Base-by-base conservation (phyloP, 108 stramenopile species). In the Nitzschia sp. region DNA sequence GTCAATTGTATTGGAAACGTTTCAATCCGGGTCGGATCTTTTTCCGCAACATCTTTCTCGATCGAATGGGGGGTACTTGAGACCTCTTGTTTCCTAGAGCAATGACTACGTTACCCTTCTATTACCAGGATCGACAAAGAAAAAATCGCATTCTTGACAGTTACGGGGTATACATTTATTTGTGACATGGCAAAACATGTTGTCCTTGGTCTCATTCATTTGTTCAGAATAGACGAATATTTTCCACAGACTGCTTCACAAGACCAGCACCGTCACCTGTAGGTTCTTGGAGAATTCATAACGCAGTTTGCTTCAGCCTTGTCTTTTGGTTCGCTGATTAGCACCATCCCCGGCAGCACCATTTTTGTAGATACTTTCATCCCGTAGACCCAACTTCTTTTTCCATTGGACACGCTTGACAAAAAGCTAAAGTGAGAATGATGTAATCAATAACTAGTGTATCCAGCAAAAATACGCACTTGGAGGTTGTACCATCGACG, bases 331-430 rank as follows among this genome's bases (percentile, higher is more conserved):
- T 29, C 58, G 68, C 53, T 59, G 66, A 53, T 71, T 82, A n/a
- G 81, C 76, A 10, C 81, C 81, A 46, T 82, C 75, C 29, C 81
- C 81, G 21, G 81, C 81, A 20, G 63, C 70, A 7, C 65, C 65
- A 38, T 68, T 39, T 22, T 57, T 39, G 52, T 82, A 82, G 17
- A 62, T 73, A 29, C 72, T 73, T 37, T 82, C 71, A 46, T 82
- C 81, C 19, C 81, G 72, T 60, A 71, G 61, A 42, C 81, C 81
- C 14, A 82, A 50, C 29, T 70, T 63, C 61, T 77, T 73, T 55
- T 79, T 79, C 57, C 26, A 51, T 73, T 72, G 78, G 6, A 72
- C 67, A 37, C 67, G 53, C 72, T 79, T 37, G 21, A 46, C 5
- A 12, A 8, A 12, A 41, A 8, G 53, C 8, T 29, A 44, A 52